Evolutionary conservation across 2,329 filamentous ascomycete genomes (phyloP).

Genomic region (Teratosphaeria zuluensis): DNA sequence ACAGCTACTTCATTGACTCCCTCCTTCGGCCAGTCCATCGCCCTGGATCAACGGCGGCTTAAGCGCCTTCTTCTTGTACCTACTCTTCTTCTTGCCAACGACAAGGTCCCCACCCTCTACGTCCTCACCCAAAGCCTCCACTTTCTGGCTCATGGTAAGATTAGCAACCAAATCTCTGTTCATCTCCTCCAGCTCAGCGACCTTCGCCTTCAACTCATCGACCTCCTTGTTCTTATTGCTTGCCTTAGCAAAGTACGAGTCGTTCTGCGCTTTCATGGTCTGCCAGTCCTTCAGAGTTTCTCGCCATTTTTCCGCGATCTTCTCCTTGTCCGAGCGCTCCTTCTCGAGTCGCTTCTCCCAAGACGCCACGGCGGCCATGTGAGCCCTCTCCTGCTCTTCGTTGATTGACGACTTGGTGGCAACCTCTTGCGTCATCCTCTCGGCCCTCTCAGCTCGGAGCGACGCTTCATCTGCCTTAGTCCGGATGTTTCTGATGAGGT

Average conservation of each 20-base stretch:
- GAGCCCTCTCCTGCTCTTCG: not conserved
- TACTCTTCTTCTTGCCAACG: conserved; percentile 48
- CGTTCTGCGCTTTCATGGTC: not conserved
- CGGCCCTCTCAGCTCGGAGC: conserved; percentile 55
- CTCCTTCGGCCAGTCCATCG: not conserved
- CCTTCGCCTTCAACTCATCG: conserved; percentile 39
- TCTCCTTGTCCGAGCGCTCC: not conserved
- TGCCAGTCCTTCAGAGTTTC: not conserved
- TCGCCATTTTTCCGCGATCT: not conserved
- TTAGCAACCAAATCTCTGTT: conserved; percentile 83
- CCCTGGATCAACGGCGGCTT: not conserved
- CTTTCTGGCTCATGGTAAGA: conserved; percentile 71
- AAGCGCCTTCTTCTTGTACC: conserved; percentile 30
- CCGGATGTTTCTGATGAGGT: conserved; percentile 76
- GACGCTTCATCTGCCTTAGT: conserved; percentile 77
- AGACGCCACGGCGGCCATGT: not conserved
- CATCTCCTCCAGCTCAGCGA: conserved; percentile 69
- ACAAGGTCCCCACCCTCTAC: conserved; percentile 58
- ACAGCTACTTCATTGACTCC: not conserved
- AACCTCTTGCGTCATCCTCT: conserved; percentile 5
- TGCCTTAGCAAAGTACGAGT: not conserved
- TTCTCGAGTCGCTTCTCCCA: not conserved
- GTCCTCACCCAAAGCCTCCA: conserved; percentile 52
- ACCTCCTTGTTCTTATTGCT: conserved; percentile 23
- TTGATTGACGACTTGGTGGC: not conserved